These are phyloP conservation scores for Shiraia sp. DNA, from an alignment of 2,329 filamentous ascomycete species.

Conservation along the genomic window DNA sequence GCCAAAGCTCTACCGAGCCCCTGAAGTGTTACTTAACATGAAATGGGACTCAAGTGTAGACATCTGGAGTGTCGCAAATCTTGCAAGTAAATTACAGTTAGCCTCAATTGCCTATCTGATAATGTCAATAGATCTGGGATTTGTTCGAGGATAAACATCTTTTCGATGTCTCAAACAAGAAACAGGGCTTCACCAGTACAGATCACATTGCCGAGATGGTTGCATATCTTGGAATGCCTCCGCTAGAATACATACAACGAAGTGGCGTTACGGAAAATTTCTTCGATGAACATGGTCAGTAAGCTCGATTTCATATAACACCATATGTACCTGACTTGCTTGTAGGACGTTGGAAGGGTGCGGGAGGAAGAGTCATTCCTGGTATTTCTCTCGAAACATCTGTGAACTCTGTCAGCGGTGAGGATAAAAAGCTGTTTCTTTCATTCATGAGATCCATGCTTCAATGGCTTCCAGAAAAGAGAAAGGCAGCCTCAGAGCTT, in stretches of 20 bases:
- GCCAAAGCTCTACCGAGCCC: constrained; percentile 48
- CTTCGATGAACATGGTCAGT: constrained; percentile 29
- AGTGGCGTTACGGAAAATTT: constrained; percentile 24
- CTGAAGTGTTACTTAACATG: constrained; percentile 27
- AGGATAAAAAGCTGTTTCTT: constrained; percentile 37
- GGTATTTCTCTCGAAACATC: constrained; percentile 19
- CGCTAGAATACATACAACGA: constrained; percentile 25
- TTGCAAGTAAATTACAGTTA: constrained; percentile 32
- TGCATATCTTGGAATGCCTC: constrained; percentile 29
- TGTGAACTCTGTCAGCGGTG: constrained; percentile 23
- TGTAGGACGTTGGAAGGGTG: constrained; percentile 24
- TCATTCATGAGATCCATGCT: constrained; percentile 42
- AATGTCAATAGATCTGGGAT: constrained; percentile 40
- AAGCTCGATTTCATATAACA: constrained; percentile 14
- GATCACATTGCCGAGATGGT: constrained; percentile 41
- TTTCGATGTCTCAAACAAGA: constrained; percentile 32
- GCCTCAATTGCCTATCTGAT: constrained; percentile 11
- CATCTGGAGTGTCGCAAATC: constrained; percentile 46
- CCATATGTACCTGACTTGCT: no score
- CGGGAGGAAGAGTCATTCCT: constrained; percentile 14
- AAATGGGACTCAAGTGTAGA: constrained; percentile 45
- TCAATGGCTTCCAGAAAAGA: constrained; percentile 42
- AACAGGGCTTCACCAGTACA: constrained; percentile 27
- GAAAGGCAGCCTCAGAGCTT: constrained; percentile 26
- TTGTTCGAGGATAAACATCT: constrained; percentile 42